phyloP scores from a whole-genome alignment of 2,329 filamentous ascomycete species.

The Talaromyces sp. region DNA sequence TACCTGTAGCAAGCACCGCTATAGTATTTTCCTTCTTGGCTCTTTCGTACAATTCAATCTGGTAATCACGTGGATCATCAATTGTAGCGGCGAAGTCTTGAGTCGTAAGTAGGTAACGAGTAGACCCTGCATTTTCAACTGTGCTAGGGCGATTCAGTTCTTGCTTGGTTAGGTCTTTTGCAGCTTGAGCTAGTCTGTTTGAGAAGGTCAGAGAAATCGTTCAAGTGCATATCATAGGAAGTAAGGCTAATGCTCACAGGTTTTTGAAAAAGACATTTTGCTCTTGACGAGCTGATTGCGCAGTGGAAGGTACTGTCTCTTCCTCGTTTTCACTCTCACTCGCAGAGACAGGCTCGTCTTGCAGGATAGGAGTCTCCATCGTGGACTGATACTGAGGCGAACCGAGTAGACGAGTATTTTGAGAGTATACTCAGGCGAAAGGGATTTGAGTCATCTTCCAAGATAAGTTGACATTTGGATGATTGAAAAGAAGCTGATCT shows the following conservation, averaged over 20 bases:
- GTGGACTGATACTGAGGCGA: not conserved
- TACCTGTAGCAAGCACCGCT: constrained; percentile 77
- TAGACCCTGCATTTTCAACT: constrained; percentile 48
- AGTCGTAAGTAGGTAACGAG: constrained; percentile 49
- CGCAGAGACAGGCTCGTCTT: constrained; percentile 11
- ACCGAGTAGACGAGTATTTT: not conserved
- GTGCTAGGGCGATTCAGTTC: constrained; percentile 28
- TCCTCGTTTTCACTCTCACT: constrained; percentile 29
- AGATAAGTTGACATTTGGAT: not conserved
- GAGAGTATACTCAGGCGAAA: not conserved
- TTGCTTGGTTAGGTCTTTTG: constrained; percentile 38
- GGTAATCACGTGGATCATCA: constrained; percentile 78
- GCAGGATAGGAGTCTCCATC: not conserved
- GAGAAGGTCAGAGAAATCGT: not conserved
- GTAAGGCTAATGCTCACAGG: constrained; percentile 31
- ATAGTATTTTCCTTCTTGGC: constrained; percentile 84
- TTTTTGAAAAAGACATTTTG: constrained; percentile 50
- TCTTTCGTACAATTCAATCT: constrained; percentile 82
- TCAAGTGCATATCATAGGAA: not conserved
- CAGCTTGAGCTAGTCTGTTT: constrained; percentile 37
- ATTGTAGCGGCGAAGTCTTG: constrained; percentile 58
- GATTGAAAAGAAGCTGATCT: not conserved
- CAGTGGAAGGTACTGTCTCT: constrained; percentile 16
- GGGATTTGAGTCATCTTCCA: not conserved
- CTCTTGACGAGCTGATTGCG: constrained; percentile 33